Percentiles rank a stretch among this genome's conserved stretches.
Conservation (phyloP, 768 basidiomycete genomes). For the Boletus patriciae region DNA sequence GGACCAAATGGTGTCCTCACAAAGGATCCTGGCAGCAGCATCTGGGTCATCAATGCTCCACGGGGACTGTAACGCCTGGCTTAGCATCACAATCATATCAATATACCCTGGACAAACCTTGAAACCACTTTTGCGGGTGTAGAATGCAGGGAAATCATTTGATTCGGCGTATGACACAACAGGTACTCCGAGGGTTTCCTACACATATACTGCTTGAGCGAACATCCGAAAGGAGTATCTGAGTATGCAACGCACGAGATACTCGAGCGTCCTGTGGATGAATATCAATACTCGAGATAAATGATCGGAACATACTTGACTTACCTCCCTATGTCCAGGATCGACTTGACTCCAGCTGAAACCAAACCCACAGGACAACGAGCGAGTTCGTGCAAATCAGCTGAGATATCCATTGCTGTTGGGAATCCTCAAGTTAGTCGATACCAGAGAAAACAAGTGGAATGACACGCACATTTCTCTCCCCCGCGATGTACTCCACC, state of each 20-base stretch:
- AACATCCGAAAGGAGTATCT: not conserved
- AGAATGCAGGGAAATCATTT: slow-evolving; percentile 93
- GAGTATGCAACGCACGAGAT: slow-evolving; percentile 50
- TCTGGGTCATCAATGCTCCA: slow-evolving; percentile 68
- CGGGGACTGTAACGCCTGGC: slow-evolving; percentile 56
- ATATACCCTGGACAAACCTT: slow-evolving; percentile 39
- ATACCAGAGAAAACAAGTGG: not conserved
- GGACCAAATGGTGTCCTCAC: slow-evolving; percentile 45
- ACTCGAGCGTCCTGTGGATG: slow-evolving; percentile 68
- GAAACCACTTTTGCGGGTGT: slow-evolving; percentile 78
- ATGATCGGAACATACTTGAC: not conserved
- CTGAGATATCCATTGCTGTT: slow-evolving; percentile 93
- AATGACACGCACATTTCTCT: slow-evolving; percentile 51
- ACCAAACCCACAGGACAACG: slow-evolving; percentile 90
- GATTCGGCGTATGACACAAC: slow-evolving; percentile 77
- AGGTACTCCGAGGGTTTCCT: slow-evolving; percentile 96
- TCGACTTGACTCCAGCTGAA: slow-evolving; percentile 92
- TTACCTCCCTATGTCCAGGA: slow-evolving; percentile 86
- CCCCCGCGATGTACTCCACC: slow-evolving; percentile 85
- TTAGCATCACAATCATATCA: not conserved
- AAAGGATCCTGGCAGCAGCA: slow-evolving; percentile 71
- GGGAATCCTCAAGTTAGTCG: not conserved
- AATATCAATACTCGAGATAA: not conserved
- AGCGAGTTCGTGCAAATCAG: slow-evolving; percentile 87
- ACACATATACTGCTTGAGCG: not conserved